A percentile compares a stretch with the other conserved stretches of the same genome.
These are phyloP conservation scores for Pinus taeda DNA, from an alignment of 75 land plant genomes.

Conservation along the genomic window DNA sequence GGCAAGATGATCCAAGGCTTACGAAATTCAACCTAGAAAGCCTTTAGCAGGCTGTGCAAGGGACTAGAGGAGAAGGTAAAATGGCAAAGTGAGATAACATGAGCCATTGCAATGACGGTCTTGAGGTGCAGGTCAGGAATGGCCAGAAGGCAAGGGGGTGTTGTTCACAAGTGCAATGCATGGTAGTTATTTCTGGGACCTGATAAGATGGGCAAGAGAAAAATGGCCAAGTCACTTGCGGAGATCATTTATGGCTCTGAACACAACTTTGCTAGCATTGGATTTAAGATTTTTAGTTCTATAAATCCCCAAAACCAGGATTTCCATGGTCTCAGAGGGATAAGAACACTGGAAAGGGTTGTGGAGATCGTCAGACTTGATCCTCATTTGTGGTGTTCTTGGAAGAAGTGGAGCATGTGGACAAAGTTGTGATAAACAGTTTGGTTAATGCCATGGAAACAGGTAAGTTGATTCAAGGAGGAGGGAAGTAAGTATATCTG, in stretches of 20 bases:
- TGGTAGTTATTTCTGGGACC: slow-evolving; percentile 87
- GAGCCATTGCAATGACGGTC: slow-evolving; percentile 46
- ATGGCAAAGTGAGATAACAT: slow-evolving; percentile 60
- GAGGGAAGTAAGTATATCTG: slow-evolving; percentile 24
- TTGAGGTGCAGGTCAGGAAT: slow-evolving; percentile 50
- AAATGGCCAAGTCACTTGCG: slow-evolving; percentile 43
- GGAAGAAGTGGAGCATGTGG: slow-evolving; percentile 65
- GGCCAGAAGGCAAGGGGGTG: slow-evolving; percentile 32
- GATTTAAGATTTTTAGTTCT: slow-evolving; percentile 8
- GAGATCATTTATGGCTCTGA: slow-evolving; percentile 52
- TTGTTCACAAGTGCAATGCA: slow-evolving; percentile 38
- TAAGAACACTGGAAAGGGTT: slow-evolving; percentile 22
- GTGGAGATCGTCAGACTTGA: slow-evolving; percentile 47
- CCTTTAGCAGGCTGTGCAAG: slow-evolving; percentile 50
- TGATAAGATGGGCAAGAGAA: slow-evolving; percentile 37
- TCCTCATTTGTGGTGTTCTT: slow-evolving; percentile 43
- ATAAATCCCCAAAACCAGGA: neutral
- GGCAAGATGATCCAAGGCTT: slow-evolving; percentile 8
- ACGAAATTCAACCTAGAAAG: slow-evolving; percentile 36
- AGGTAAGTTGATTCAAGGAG: slow-evolving; percentile 35
- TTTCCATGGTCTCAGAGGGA: slow-evolving; percentile 8
- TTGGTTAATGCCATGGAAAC: slow-evolving; percentile 32
- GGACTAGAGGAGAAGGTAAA: slow-evolving; percentile 61
- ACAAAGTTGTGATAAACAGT: slow-evolving; percentile 19
- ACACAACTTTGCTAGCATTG: slow-evolving; percentile 43